Base-by-base conservation (phyloP, 169 alveolate species). In the Plasmodium malariae region DNA sequence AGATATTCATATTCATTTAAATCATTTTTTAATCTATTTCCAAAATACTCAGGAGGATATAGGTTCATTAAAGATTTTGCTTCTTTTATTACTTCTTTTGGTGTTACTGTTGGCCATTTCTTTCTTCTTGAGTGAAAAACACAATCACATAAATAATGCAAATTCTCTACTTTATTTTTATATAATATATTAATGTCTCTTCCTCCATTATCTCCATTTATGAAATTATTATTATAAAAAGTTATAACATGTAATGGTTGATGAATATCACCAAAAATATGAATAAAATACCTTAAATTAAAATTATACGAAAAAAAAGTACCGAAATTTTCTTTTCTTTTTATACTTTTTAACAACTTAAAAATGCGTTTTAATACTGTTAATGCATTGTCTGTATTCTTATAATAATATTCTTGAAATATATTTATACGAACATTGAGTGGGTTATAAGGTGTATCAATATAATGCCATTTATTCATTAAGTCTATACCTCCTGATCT, bases 191-290 rank as follows among this genome's bases (percentile, higher is more conserved):
- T 17, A 34, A 83, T 83, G 17, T 32, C 37, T 1, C 59, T 95
- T 4, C 97, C 98, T 9, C 97, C 97, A n/a, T 14, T 34, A 86
- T 96, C 98, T 24, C 97, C 97, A 11, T 92, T 7, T 26, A 94
- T 94, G 70, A 90, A 95, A 69, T 73, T 48, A 37, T 70, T 62
- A 55, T 94, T 74, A 67, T 32, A 94, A 51, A 92, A 74, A 2
- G 87, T 73, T 21, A 91, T 43, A 19, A 80, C 34, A 70, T 96
- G 98, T 40, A 96, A 88, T 9, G 98, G 98, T 67, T 96, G 94
- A 69, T 96, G 98, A 2, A 93, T 51, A 89, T 96, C 98, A 12
- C 98, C 98, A 69, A 94, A 92, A 32, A 95, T 68, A 92, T 96
- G 98, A 12, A 96, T 88, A 59, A 96, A 87, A 51, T 92, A 88